phyloP scores from a whole-genome alignment of 352 stramenopile genomes.

The Globisporangium paroecandrum region DNA sequence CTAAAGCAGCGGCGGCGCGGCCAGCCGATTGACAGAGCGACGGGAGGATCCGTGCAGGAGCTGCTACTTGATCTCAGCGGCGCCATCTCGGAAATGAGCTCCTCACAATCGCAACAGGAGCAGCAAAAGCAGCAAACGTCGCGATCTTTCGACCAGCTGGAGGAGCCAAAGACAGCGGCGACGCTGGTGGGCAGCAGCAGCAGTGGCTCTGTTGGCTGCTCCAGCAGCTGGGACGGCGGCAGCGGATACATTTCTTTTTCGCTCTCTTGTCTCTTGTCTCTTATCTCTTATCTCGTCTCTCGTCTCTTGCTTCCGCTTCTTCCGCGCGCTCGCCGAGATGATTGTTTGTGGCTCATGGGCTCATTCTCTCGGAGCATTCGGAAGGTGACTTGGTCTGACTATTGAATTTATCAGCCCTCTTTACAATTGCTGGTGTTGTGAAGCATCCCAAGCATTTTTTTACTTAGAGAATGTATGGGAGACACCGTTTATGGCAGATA shows the following conservation, averaged over 20 bases:
- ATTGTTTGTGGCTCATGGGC: too few species aligned
- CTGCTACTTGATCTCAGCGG: slow-evolving; percentile 1
- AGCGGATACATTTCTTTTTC: background rate
- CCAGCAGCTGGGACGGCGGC: too few species aligned
- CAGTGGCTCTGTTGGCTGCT: background rate
- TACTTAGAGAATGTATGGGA: too few species aligned
- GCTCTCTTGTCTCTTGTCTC: background rate
- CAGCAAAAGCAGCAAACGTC: background rate
- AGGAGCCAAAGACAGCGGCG: background rate
- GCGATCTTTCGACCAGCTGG: slow-evolving; percentile 1
- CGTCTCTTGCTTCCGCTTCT: background rate
- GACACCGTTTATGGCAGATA: too few species aligned
- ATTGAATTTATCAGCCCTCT: too few species aligned
- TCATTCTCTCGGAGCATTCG: too few species aligned
- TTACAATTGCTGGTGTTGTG: too few species aligned
- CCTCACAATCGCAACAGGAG: background rate
- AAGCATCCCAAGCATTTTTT: too few species aligned
- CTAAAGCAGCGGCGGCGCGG: background rate
- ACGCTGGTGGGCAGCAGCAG: too few species aligned
- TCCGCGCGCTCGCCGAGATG: background rate
- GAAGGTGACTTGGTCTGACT: background rate
- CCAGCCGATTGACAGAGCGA: background rate
- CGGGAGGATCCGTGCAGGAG: background rate
- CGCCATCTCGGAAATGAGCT: slow-evolving; percentile 4
- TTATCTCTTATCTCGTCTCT: too few species aligned